A percentile compares a stretch with the other conserved stretches of the same genome.
phyloP scores from a whole-genome alignment of 2,329 filamentous ascomycete species.

The Sphaerulina vaccinii region DNA sequence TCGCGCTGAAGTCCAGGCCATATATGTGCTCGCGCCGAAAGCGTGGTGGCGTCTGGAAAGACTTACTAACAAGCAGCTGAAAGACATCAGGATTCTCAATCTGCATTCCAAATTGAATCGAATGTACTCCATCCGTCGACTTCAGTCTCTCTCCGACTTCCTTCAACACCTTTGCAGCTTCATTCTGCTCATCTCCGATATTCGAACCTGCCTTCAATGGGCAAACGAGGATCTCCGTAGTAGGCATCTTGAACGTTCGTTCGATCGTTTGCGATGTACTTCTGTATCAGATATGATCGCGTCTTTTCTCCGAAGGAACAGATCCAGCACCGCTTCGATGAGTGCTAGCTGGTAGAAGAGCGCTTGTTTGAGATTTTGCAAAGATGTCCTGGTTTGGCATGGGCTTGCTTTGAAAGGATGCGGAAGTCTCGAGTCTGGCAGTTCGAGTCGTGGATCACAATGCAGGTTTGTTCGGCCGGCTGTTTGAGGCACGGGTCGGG shows the following conservation, averaged over 20 bases:
- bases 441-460: background rate
- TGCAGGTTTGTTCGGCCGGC: background rate
- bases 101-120: slow-evolving; percentile 40
- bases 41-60: no score
- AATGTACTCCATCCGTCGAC: slow-evolving; percentile 39
- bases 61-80: slow-evolving; percentile 44
- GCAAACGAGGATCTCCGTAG: slow-evolving; percentile 42
- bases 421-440: no score
- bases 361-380: background rate
- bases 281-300: background rate
- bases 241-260: slow-evolving; percentile 30
- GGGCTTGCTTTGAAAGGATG: no score
- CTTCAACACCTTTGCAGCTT: slow-evolving; percentile 35
- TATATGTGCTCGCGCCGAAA: no score
- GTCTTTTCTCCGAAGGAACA: background rate
- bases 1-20: no score
- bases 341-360: background rate
- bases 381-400: background rate
- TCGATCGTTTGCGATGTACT: background rate
- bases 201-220: slow-evolving; percentile 41
- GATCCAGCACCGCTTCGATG: background rate
- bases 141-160: slow-evolving; percentile 38
- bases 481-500: background rate
- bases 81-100: slow-evolving; percentile 42
- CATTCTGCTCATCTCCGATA: slow-evolving; percentile 33